Percentiles rank a stretch among this genome's conserved stretches.
phyloP scores from a whole-genome alignment of 306 rosid genomes.

The Cicer pinnatifidum region DNA sequence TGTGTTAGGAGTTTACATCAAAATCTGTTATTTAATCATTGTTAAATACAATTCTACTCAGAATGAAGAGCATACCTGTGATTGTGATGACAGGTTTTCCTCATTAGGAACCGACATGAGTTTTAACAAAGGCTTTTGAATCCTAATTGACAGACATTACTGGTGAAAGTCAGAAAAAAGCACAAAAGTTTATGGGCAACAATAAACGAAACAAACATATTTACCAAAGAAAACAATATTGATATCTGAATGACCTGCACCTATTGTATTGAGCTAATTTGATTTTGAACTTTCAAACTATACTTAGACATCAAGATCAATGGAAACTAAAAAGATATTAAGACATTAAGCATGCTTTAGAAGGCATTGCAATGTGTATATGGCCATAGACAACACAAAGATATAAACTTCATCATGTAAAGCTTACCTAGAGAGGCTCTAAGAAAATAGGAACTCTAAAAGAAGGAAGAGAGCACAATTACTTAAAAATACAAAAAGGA shows the following conservation, averaged over 20 bases:
- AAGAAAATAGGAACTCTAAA: constrained; percentile 22
- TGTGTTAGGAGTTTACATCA: constrained; percentile 14
- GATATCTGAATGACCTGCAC: not conserved
- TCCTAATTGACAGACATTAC: constrained; percentile 39
- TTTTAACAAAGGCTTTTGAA: constrained; percentile 42
- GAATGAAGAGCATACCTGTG: constrained; percentile 62
- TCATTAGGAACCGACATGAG: constrained; percentile 68
- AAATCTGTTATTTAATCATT: constrained; percentile 29
- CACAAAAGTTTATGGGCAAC: constrained; percentile 20
- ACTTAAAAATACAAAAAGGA: not conserved
- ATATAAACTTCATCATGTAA: constrained; percentile 12
- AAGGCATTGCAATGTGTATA: not conserved
- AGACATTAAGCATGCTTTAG: constrained; percentile 17
- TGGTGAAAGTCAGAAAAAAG: constrained; percentile 42
- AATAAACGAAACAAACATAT: constrained; percentile 15
- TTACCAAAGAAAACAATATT: constrained; percentile 20
- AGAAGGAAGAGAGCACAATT: constrained; percentile 1
- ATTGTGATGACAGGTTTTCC: constrained; percentile 60
- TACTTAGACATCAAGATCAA: constrained; percentile 16
- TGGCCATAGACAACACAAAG: constrained; percentile 13
- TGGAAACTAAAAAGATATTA: not conserved
- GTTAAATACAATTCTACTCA: constrained; percentile 9
- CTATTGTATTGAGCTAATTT: constrained; percentile 22
- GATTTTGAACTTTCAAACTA: constrained; percentile 24
- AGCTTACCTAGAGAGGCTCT: not conserved